phyloP scores from a whole-genome alignment of 1,284 basidiomycete genomes.

The Trichosporon ovoides region DNA sequence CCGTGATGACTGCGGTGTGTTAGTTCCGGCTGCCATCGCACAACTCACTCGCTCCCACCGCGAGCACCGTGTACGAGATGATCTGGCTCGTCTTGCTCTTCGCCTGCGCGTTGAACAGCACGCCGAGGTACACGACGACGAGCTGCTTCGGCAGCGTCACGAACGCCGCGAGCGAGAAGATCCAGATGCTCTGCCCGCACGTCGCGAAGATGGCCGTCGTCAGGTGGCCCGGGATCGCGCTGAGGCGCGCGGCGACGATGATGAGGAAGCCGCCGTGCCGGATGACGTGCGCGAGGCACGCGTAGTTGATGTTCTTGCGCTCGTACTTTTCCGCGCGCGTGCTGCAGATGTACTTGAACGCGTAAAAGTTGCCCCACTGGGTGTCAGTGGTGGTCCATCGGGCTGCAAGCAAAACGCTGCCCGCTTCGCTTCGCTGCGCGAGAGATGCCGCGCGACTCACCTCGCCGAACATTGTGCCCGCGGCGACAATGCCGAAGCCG shows the following conservation, averaged over 20 bases:
- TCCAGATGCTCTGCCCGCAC: constrained; percentile 67
- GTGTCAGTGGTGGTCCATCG: constrained; percentile 57
- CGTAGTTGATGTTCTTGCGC: constrained; percentile 65
- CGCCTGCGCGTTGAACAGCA: constrained; percentile 52
- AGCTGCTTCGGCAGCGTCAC: constrained; percentile 72
- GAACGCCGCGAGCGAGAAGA: constrained; percentile 64
- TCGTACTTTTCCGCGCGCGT: constrained; percentile 66
- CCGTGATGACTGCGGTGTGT: constrained; percentile 57
- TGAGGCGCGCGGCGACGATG: constrained; percentile 65
- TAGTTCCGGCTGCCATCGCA: background rate
- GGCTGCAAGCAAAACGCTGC: constrained; percentile 33
- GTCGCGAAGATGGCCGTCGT: constrained; percentile 66
- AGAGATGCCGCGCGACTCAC: constrained; percentile 18
- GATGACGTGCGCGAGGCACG: constrained; percentile 68
- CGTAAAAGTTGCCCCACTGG: constrained; percentile 36
- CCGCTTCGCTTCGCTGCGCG: constrained; percentile 7
- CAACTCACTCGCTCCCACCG: constrained; percentile 53
- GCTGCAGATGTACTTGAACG: constrained; percentile 52
- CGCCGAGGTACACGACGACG: constrained; percentile 67
- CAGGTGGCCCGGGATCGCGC: constrained; percentile 64
- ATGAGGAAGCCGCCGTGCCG: constrained; percentile 74
- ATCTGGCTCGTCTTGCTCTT: constrained; percentile 48
- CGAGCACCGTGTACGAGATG: constrained; percentile 62
- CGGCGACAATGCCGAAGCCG: constrained; percentile 43
- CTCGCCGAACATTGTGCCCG: constrained; percentile 43